Evolutionary conservation across 192 early-diverging fungal genomes (phyloP).

Genomic region (Coemansia sp.): DNA sequence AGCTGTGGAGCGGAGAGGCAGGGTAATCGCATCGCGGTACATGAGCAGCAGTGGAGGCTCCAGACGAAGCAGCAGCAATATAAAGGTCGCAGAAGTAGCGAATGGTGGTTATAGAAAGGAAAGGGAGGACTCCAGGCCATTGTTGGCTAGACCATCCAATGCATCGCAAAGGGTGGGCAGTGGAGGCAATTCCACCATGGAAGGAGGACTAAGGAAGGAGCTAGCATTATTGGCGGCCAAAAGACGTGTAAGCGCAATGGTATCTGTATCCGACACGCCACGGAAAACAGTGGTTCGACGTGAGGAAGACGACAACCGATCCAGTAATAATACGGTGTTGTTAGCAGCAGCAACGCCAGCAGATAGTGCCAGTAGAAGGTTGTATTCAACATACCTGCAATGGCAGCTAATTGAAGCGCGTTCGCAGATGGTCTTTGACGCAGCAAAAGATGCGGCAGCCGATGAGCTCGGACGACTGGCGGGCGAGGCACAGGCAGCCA

Average conservation of each 20-base stretch:
- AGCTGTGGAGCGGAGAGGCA: conserved; percentile 22
- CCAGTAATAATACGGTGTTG: neutral
- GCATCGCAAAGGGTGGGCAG: neutral
- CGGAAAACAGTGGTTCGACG: neutral
- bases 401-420: conserved; percentile 48
- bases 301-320: neutral
- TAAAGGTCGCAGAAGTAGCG: neutral
- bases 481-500: conserved; percentile 20
- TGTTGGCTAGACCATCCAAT: neutral
- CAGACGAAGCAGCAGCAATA: neutral
- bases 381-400: conserved; percentile 25
- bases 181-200: neutral
- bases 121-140: no score
- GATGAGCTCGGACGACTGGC: conserved; percentile 23
- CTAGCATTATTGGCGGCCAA: neutral
- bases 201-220: neutral
- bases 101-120: neutral
- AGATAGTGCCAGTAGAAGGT: no score
- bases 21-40: conserved; percentile 46
- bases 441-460: conserved; percentile 23
- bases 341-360: neutral
- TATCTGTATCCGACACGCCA: neutral
- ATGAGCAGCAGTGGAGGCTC: conserved; percentile 13
- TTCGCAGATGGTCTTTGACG: conserved; percentile 34
- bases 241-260: neutral